These are phyloP conservation scores for Hypsizygus ulmarius DNA, from an alignment of 1,284 basidiomycete species.

Conservation along the genomic window DNA sequence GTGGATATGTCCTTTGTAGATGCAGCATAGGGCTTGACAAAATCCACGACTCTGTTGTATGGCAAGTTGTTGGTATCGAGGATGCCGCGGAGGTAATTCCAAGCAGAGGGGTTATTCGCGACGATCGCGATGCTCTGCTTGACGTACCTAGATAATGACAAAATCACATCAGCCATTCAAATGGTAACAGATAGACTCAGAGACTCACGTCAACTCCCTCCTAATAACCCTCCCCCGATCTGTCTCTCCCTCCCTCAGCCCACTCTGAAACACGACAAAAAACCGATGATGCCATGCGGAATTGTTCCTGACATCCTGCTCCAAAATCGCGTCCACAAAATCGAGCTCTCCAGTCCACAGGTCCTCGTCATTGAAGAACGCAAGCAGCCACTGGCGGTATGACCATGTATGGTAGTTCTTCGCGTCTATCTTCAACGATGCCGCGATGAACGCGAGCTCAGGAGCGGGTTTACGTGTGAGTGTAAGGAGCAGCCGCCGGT, in stretches of 20 bases:
- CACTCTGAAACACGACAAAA: constrained; percentile 83
- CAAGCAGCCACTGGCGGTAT: constrained; percentile 88
- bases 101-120: constrained; percentile 89
- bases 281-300: constrained; percentile 98
- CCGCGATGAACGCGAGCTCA: constrained; percentile 80
- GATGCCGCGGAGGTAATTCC: constrained; percentile 90
- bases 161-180: not conserved
- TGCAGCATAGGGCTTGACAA: constrained; percentile 64
- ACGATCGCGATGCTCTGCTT: constrained; percentile 82
- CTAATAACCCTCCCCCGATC: constrained; percentile 55
- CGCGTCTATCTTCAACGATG: constrained; percentile 67
- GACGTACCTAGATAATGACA: constrained; percentile 40
- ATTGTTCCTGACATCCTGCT: constrained; percentile 88
- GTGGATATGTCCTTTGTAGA: constrained; percentile 29
- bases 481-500: constrained; percentile 80
- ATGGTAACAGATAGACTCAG: constrained; percentile 8
- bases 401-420: constrained; percentile 99
- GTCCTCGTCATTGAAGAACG: constrained; percentile 69
- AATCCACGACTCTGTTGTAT: constrained; percentile 52
- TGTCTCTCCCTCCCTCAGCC: constrained; percentile 54
- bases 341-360: constrained; percentile 79
- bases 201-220: constrained; percentile 69
- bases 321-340: constrained; percentile 77
- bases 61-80: constrained; percentile 60
- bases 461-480: constrained; percentile 48